Evolutionary conservation across 2,329 filamentous ascomycete species (phyloP), one percentile per base, ranked within the genome.

Genomic region (Beauveria pseudobassiana): DNA sequence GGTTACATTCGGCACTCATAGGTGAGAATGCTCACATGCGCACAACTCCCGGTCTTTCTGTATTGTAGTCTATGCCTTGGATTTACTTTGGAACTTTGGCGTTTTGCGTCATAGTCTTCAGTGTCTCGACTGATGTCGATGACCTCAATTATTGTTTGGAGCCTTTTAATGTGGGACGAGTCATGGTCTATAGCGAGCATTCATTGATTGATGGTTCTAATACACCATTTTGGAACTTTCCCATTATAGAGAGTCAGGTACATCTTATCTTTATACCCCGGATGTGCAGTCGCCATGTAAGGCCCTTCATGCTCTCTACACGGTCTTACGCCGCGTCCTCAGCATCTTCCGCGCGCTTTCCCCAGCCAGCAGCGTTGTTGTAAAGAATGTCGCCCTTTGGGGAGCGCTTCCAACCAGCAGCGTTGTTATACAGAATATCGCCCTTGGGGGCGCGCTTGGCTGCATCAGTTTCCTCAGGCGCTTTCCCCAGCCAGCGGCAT

Each of bases 401-500:
- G 12, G 43, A 26, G n/a, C 62, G 59, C 62, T 63, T 63, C 8
- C 63, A 64, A 20, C 63, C 63, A 5, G 63, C 63, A 9, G 49
- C 42, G 46, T 64, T 64, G 63, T 64, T 64, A 51, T 64, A 62
- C 14, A 64, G 54, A n/a, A 62, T 62, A 26, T 62, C 60, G 28
- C 51, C 51, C 16, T 48, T 30, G 24, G 53, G 40, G 10, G 45
- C 16, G 12, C 60, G 60, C 58, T 60, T 60, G n/a, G 30, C 48
- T 18, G 53, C 34, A 20, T 53, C 50, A n/a, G 16, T n/a, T 10
- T 61, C 50, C n/a, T 59, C 61, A 26, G 49, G 24, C 62, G 58
- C 59, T 62, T 64, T n/a, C 63, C 63, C 63, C 63, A 64, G 3
- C 63, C 63, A 18, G 63, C 63, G n/a, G 42, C 24, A 46, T 64